These are phyloP conservation scores for Emericellopsis cladophorae DNA, from an alignment of 2,329 filamentous ascomycete species.

Conservation along the genomic window DNA sequence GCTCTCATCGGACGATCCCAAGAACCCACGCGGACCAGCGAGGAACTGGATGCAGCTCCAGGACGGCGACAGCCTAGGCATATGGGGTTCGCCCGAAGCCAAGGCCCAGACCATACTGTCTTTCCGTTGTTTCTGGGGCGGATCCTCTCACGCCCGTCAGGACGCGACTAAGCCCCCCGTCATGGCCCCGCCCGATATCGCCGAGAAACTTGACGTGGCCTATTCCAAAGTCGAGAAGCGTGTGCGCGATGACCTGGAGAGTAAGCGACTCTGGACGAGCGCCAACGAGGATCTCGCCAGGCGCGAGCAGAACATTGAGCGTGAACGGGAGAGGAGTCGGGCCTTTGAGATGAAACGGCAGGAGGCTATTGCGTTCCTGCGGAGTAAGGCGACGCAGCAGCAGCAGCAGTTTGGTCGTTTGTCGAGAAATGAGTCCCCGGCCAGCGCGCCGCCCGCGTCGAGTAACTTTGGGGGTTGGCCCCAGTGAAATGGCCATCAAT, in stretches of 20 bases:
- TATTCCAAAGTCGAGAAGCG: slow-evolving; percentile 32
- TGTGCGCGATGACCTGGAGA: slow-evolving; percentile 24
- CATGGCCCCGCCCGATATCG: slow-evolving; percentile 23
- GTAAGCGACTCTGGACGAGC: slow-evolving; percentile 25
- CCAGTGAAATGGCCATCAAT: too few species aligned
- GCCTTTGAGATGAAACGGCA: slow-evolving; percentile 34
- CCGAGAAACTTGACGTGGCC: slow-evolving; percentile 33
- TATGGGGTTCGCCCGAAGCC: slow-evolving; percentile 44
- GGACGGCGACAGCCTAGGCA: slow-evolving; percentile 63
- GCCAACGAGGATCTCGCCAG: slow-evolving; percentile 30
- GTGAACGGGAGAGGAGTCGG: slow-evolving; percentile 35
- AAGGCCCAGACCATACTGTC: slow-evolving; percentile 29
- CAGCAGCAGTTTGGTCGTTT: background rate
- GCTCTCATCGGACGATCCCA: slow-evolving; percentile 43
- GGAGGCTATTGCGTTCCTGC: slow-evolving; percentile 29
- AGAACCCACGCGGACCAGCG: slow-evolving; percentile 41
- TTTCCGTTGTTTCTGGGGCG: slow-evolving; percentile 45
- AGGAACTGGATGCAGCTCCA: slow-evolving; percentile 56
- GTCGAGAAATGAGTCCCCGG: slow-evolving; percentile 13
- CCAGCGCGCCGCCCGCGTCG: slow-evolving; percentile 8
- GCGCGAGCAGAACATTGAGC: slow-evolving; percentile 25
- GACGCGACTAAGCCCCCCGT: slow-evolving; percentile 10
- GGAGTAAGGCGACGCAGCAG: slow-evolving; percentile 3
- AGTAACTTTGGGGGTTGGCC: background rate
- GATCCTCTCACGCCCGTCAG: slow-evolving; percentile 30